Percentiles rank a stretch among this genome's conserved stretches.
These are phyloP conservation scores for Xerocomus amazonicus DNA, from an alignment of 1,284 basidiomycete species.

Conservation along the genomic window DNA sequence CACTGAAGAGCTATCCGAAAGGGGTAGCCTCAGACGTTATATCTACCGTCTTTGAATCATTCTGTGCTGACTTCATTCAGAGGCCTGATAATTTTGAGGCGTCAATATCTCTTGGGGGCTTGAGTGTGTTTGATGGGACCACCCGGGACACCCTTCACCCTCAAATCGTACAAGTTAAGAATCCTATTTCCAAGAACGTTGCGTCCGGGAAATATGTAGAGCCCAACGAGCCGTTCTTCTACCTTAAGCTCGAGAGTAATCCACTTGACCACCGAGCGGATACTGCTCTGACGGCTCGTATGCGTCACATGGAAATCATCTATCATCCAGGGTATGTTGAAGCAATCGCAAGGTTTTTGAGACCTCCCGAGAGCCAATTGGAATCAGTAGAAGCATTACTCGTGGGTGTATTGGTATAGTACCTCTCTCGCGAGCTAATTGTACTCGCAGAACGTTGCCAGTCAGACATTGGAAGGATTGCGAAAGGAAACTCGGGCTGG, in stretches of 20 bases:
- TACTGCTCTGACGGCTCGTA: slow-evolving; percentile 83
- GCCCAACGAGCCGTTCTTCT: slow-evolving; percentile 82
- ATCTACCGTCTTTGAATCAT: slow-evolving; percentile 85
- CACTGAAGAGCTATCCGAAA: slow-evolving; percentile 71
- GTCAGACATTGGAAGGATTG: slow-evolving; percentile 91
- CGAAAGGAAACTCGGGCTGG: slow-evolving; percentile 95
- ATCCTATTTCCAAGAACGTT: slow-evolving; percentile 22
- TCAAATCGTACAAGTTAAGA: slow-evolving; percentile 93
- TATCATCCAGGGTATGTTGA: slow-evolving; percentile 96
- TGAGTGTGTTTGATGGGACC: slow-evolving; percentile 92
- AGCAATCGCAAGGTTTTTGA: slow-evolving; percentile 90
- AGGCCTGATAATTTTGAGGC: slow-evolving; percentile 81
- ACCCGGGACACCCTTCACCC: slow-evolving; percentile 80
- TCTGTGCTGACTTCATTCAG: slow-evolving; percentile 84
- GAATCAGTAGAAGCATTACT: slow-evolving; percentile 92
- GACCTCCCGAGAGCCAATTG: slow-evolving; percentile 91
- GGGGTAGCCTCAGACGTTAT: slow-evolving; percentile 70
- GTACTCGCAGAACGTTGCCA: slow-evolving; percentile 74
- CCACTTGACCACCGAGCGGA: slow-evolving; percentile 94
- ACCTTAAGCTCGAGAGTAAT: slow-evolving; percentile 88
- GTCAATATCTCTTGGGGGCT: slow-evolving; percentile 81
- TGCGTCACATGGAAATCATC: slow-evolving; percentile 98
- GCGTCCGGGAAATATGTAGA: slow-evolving; percentile 29
- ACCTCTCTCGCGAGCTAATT: slow-evolving; percentile 6
- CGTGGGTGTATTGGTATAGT: slow-evolving; percentile 39